Conservation (phyloP, 495 filamentous ascomycete genomes). For the Hyphodiscus hymeniophilus region DNA sequence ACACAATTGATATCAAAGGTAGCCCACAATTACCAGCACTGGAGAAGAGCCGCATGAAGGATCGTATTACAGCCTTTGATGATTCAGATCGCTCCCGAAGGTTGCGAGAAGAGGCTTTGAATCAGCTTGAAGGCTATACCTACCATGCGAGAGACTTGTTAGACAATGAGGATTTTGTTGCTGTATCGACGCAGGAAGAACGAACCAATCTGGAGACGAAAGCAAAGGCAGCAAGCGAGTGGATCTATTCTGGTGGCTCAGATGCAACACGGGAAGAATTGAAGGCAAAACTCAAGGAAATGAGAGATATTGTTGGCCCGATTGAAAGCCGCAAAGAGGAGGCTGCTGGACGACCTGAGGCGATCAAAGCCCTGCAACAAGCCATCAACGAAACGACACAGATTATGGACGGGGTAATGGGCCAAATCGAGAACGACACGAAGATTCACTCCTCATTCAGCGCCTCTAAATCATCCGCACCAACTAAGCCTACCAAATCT, state of each 20-base stretch:
- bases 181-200: conserved; percentile 55
- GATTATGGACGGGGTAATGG: conserved; percentile 43
- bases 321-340: conserved; percentile 63
- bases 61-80: conserved; percentile 72
- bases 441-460: conserved; percentile 30
- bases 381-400: conserved; percentile 46
- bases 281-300: conserved; percentile 59
- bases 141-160: conserved; percentile 81
- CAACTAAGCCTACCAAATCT: conserved; percentile 34
- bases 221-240: conserved; percentile 64
- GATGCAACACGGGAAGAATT: conserved; percentile 64
- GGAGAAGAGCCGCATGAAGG: conserved; percentile 57
- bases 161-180: conserved; percentile 64
- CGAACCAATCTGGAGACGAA: conserved; percentile 53
- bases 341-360: conserved; percentile 52
- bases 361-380: conserved; percentile 53
- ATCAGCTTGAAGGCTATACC: conserved; percentile 88
- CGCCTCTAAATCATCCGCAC: conserved; percentile 33
- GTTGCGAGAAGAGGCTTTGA: conserved; percentile 78
- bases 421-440: conserved; percentile 31
- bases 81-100: conserved; percentile 69
- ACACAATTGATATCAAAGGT: conserved; percentile 53
- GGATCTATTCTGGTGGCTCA: conserved; percentile 82
- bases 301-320: conserved; percentile 62
- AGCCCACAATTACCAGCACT: conserved; percentile 45